These are phyloP conservation scores for Tritrichomonas musculus DNA, from an alignment of 208 protist genomes.

Conservation along the genomic window DNA sequence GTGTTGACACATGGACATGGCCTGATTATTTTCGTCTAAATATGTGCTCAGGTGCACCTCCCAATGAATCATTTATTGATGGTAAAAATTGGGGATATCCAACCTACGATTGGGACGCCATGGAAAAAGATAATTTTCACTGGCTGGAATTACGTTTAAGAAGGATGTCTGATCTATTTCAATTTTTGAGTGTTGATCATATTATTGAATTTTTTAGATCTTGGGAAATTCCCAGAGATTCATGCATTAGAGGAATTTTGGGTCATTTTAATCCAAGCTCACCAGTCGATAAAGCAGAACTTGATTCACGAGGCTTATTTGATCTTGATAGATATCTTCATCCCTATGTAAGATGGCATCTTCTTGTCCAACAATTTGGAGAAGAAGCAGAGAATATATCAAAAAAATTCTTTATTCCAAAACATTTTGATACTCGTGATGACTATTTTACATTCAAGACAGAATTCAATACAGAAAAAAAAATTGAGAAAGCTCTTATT, in stretches of 20 bases:
- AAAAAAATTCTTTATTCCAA: not conserved
- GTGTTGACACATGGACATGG: not conserved
- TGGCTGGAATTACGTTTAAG: not conserved
- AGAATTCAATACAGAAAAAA: not conserved
- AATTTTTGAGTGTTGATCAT: not conserved
- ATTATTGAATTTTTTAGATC: not conserved
- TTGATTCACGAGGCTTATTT: not conserved
- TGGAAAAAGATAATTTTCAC: not conserved
- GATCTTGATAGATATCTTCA: not conserved
- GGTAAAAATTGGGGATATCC: not conserved
- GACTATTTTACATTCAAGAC: not conserved
- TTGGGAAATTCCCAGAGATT: not conserved
- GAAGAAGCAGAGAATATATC: not conserved
- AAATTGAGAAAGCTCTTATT: not conserved
- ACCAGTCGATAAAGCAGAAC: not conserved
- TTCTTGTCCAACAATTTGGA: not conserved
- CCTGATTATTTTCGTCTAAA: not conserved
- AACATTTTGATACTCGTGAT: not conserved
- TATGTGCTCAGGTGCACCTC: not conserved
- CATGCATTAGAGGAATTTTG: not conserved
- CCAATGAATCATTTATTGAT: not conserved
- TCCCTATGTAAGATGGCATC: not conserved
- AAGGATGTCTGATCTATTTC: not conserved
- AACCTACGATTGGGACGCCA: not conserved
- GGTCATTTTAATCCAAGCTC: not conserved